These are phyloP conservation scores for Cladosporium cucumerinum DNA, from an alignment of 2,329 filamentous ascomycete species.

Conservation along the genomic window DNA sequence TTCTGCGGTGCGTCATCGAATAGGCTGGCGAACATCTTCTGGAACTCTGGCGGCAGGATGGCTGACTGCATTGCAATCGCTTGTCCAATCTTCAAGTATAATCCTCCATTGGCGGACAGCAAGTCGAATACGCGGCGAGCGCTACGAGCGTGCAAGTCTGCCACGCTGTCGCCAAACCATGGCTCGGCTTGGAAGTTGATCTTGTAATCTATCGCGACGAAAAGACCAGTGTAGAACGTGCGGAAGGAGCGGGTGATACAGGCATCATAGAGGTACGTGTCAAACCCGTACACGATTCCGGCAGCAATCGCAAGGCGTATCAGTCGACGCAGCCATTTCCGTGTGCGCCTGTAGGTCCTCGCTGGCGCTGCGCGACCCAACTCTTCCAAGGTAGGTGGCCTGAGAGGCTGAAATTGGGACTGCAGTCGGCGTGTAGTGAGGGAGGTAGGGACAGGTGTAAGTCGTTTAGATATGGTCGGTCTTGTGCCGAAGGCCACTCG, in stretches of 20 bases:
- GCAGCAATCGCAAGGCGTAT: conserved; percentile 58
- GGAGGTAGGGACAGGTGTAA: not conserved
- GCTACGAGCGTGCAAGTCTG: conserved; percentile 76
- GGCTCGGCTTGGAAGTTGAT: conserved; percentile 87
- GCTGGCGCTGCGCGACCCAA: conserved; percentile 69
- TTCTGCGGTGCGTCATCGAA: conserved; percentile 98
- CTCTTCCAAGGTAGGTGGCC: conserved; percentile 72
- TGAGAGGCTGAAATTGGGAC: conserved; percentile 42
- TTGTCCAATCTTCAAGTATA: conserved; percentile 97
- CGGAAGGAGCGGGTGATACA: conserved; percentile 73
- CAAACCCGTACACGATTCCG: conserved; percentile 64
- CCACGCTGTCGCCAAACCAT: conserved; percentile 67
- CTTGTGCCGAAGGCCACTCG: conserved; percentile 17
- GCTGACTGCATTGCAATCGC: conserved; percentile 98
- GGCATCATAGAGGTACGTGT: conserved; percentile 73
- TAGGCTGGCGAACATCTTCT: conserved; percentile 93
- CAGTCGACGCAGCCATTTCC: conserved; percentile 75
- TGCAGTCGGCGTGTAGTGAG: conserved; percentile 21
- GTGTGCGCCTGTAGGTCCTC: conserved; percentile 66
- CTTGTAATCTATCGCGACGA: conserved; percentile 91
- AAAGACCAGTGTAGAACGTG: conserved; percentile 74
- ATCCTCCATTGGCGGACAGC: conserved; percentile 78
- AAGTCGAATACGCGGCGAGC: conserved; percentile 80
- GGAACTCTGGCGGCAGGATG: conserved; percentile 87
- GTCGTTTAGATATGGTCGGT: conserved; percentile 10